phyloP scores from a whole-genome alignment of 2,329 filamentous ascomycete genomes.

The Graphilbum sp. region DNA sequence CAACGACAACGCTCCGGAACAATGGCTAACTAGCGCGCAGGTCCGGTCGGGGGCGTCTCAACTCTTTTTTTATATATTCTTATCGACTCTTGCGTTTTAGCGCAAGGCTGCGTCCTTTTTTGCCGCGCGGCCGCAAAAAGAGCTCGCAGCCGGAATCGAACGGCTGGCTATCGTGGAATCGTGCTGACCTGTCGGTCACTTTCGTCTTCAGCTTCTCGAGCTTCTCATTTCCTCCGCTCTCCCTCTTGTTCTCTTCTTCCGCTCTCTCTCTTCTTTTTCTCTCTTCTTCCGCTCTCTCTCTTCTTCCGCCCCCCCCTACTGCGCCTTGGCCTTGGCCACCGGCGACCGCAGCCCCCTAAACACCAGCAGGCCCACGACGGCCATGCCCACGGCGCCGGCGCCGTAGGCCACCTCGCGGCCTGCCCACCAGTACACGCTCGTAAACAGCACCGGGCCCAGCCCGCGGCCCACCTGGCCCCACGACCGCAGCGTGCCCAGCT shows the following conservation, averaged over 20 bases:
- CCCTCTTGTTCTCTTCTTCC: background rate
- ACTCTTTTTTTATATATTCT: background rate
- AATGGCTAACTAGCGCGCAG: background rate
- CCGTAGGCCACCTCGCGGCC: conserved; percentile 74
- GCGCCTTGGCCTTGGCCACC: conserved; percentile 5
- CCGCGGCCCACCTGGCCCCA: conserved; percentile 81
- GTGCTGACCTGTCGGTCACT: too few relatives aligned
- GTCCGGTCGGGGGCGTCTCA: conserved; percentile 3
- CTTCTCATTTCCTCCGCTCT: background rate
- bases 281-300: background rate
- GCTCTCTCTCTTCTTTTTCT: background rate
- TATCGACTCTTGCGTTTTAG: too few relatives aligned
- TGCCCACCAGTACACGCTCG: conserved; percentile 96
- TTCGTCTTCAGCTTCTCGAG: too few relatives aligned
- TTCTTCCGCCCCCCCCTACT: background rate
- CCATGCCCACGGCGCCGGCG: conserved; percentile 65
- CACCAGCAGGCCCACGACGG: conserved; percentile 53
- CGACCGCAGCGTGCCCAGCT: conserved; percentile 66
- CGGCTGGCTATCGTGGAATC: too few relatives aligned
- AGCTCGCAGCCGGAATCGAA: too few relatives aligned
- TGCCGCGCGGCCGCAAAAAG: too few relatives aligned
- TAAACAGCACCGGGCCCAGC: conserved; percentile 77
- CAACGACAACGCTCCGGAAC: too few relatives aligned
- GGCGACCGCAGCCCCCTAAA: conserved; percentile 59
- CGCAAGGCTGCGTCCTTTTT: background rate